Base-by-base conservation (phyloP, 345 rosid genomes). In the Arabis alpina region DNA sequence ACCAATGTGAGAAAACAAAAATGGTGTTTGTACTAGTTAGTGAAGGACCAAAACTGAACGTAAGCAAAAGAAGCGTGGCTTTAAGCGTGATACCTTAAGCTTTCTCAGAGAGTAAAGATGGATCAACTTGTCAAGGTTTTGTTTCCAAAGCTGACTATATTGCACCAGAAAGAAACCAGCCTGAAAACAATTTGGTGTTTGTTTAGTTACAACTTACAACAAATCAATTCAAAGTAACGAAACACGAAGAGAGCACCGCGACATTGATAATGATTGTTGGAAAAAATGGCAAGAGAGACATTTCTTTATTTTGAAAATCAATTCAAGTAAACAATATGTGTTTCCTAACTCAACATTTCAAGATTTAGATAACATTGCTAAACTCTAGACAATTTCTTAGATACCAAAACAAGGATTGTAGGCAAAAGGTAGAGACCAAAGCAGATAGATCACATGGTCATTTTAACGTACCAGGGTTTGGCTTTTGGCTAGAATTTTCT, bases 401-500 rank as follows among this genome's bases (percentile, higher is more conserved):
- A 19, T 0, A 19, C 23, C 23, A 19, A 19, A 19, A 19, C 23
- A 0, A 19, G 23, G 23, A 19, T 19, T 19, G 23, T 19, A 19
- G 23, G 23, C 23, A 19, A 19, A 19, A 19, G 23, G 23, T 19
- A 19, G 23, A 19, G 23, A 19, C 23, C 23, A 19, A 19, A 19
- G 23, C 23, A 19, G 23, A 19, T 19, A 19, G 23, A 19, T 19
- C 1, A 19, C 1, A 19, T 19, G 23, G 23, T 19, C 23, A 19
- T 19, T 19, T 19, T 19, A 19, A 47, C 94, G 66, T 87, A 93
- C 99, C 94, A 93, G 89, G 30, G 93, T 85, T 78, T 93, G 96
- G 83, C 99, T 93, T 86, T 89, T 91, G 7, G 97, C 83, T 55
- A 91, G 76, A 74, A 93, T 81, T 85, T 91, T 93, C 82, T 93